Base-by-base conservation (phyloP, 371 early-diverging fungal genomes). In the Chytridium lagenaria region DNA sequence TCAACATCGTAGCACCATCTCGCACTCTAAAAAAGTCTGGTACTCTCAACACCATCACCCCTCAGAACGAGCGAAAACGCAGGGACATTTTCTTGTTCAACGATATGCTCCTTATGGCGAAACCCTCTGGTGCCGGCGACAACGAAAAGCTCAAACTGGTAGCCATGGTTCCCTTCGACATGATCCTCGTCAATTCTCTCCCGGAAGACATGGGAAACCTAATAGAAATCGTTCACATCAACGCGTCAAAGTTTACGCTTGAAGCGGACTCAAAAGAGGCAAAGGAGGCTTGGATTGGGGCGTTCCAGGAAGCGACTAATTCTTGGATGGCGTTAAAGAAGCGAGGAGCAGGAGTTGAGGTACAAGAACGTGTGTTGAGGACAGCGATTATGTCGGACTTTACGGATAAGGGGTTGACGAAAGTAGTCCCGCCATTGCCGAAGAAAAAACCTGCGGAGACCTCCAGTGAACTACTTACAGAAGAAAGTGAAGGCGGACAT, bases 21-120 rank as follows among this genome's bases (percentile, higher is more conserved):
- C 77, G 86, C n/a, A 59, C 57, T 0, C 70, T 86, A 15, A 64
- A 83, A n/a, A 79, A 78, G 67, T 49, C 70, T 7, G 83, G 81
- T 16, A 49, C 75, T 2, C 23, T 84, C 23, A 79, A 80, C 51
- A 50, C 80, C 26, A 28, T 80, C 28, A 71, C 67, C 36, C 39
- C 76, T 7, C 31, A 71, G 19, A 72, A 66, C 30, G 83, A 82
- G 34, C 59, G 74, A 15, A 79, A 79, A 51, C 59, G 72, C 37
- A 77, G 85, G 33, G 82, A 86, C 51, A 28, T 84, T 15, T 86
- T 80, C 73, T 74, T 86, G 2, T 86, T 86, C 73, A 86, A 77
- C 75, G 86, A 86, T 74, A 79, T 82, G 77, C 59, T 86, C 15
- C 49, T 86, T 16, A 30, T 86, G 16, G 79, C 81, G 28, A 86